Evolutionary conservation across 2,329 filamentous ascomycete species (phyloP).

Genomic region (Penicillium sp.): DNA sequence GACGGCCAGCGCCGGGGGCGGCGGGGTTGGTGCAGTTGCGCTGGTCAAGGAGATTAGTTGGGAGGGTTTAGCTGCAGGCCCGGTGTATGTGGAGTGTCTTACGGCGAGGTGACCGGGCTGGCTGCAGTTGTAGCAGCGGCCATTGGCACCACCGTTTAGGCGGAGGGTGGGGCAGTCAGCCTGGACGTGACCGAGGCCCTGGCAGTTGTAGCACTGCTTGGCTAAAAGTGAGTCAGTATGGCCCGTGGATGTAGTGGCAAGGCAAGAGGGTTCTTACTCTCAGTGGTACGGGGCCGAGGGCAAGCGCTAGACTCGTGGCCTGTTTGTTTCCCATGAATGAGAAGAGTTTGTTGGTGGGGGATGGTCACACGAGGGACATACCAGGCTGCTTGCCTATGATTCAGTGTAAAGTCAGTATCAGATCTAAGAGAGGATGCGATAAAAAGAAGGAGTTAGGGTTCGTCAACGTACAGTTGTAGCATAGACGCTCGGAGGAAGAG

Average conservation of each 20-base stretch:
- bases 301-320: conserved; percentile 98
- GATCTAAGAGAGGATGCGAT: neutral
- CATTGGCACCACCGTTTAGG: conserved; percentile 79
- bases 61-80: conserved; percentile 7
- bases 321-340: conserved; percentile 42
- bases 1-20: conserved; percentile 68
- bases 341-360: conserved; percentile 19
- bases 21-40: conserved; percentile 68
- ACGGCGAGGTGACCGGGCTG: conserved; percentile 91
- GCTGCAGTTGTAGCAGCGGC: conserved; percentile 96
- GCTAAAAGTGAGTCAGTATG: conserved; percentile 56
- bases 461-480: conserved; percentile 88
- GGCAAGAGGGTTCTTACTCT: conserved; percentile 62
- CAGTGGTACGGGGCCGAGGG: conserved; percentile 93
- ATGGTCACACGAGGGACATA: conserved; percentile 37
- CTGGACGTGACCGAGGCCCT: conserved; percentile 97
- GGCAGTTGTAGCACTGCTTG: conserved; percentile 99
- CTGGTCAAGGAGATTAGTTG: conserved; percentile 47
- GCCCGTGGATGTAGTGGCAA: conserved; percentile 5
- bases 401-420: neutral
- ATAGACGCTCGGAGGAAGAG: conserved; percentile 96
- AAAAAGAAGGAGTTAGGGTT: neutral
- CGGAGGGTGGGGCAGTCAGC: conserved; percentile 97
- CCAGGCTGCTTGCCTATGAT: conserved; percentile 54
- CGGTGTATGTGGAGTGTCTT: conserved; percentile 48